Base-by-base conservation (phyloP, 2,329 filamentous ascomycete genomes). In the Alternaria sp. region DNA sequence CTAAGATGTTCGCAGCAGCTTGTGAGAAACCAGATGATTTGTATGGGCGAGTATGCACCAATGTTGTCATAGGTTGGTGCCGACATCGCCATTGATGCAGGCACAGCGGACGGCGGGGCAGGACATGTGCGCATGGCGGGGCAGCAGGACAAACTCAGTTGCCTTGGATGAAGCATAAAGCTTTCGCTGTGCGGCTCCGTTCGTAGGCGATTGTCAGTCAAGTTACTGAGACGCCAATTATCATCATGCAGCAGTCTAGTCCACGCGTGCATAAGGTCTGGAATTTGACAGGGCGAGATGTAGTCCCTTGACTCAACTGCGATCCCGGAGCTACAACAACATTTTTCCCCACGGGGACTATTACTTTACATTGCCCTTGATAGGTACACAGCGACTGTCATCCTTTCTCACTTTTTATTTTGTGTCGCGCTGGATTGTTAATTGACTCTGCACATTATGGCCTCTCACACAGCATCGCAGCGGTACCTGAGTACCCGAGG, bases 401-500 rank as follows among this genome's bases (percentile, higher is more conserved):
- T 44, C 42, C 39, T 43, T 42, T 57, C 18, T 39, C 34, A 12
- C 32, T 48, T 48, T 59, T 24, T 41, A 3, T 32, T 61, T 59
- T 39, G 52, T 59, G 41, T 56, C 54, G 38, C 47, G 54, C 44
- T 32, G 18, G 26, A 54, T 53, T 9, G 41, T 59, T 54, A 57
- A 54, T 39, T 47, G 53, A 30, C 55, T 55, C 57, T 44, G 55
- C 53, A 49, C 61, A 53, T 41, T 48, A 82, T 82, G 80, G 62
- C 80, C 51, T 79, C 81, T 48, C 81, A 83, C 63, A 85, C 83
- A 54, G 75, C 83, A 60, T 88, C 87, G 12, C 87, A 89, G 70
- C 82, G 82, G 68, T 89, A 89, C 72, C 79, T 89, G 57, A 88
- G 86, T 71, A 89, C 87, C 20, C 80, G 87, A 65, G 87, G 87